Evolutionary conservation across 306 rosid species (phyloP).

Genomic region (Styphnolobium japonicum): DNA sequence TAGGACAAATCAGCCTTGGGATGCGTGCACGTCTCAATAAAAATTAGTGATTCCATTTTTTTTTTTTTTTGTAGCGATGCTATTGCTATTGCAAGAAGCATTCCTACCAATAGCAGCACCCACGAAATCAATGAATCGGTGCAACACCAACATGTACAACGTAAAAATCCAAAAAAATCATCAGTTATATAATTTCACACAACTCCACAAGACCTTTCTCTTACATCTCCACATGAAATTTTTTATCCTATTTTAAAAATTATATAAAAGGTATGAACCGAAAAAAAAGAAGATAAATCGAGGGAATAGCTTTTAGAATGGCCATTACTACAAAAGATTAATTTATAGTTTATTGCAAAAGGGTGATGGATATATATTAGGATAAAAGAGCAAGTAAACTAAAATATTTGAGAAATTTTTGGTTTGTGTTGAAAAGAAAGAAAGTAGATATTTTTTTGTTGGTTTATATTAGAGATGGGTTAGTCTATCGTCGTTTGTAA

Average conservation of each 20-base stretch:
- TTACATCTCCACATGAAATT: no score
- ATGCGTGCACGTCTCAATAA: constrained; percentile 68
- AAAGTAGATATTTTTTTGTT: background rate
- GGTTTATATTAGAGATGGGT: no score
- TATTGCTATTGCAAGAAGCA: background rate
- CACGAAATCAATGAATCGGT: background rate
- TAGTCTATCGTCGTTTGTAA: background rate
- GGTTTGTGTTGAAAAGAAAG: background rate
- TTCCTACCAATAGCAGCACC: background rate
- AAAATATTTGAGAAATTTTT: background rate
- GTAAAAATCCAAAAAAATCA: background rate
- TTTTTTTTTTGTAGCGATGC: constrained; percentile 1
- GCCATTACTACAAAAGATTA: no score
- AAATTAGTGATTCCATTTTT: background rate
- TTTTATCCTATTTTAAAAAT: background rate
- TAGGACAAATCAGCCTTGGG: constrained; percentile 42
- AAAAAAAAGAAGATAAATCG: no score
- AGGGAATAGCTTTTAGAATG: no score
- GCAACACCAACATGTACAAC: background rate
- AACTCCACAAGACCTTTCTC: no score
- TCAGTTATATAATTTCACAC: no score
- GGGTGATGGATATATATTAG: no score
- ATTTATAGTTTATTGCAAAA: no score
- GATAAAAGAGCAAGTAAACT: background rate
- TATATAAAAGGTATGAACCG: no score